Evolutionary conservation across 768 basidiomycete genomes (phyloP), one percentile per base, ranked within the genome.

Genomic region (Tricholoma terreum): DNA sequence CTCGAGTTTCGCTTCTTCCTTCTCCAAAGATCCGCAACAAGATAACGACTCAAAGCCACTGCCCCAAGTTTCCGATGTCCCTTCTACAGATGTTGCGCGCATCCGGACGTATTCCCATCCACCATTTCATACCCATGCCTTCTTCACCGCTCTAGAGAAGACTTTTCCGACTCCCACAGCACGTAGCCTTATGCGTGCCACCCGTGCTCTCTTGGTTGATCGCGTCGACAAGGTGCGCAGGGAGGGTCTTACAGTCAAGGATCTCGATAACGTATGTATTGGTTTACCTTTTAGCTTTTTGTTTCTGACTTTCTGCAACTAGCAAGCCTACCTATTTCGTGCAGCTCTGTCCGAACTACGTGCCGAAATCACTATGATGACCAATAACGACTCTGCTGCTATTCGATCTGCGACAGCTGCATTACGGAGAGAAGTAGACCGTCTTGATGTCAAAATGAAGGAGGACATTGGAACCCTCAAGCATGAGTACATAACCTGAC

Each of bases 321-420:
- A 97, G 93, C 92, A 95, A 87, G 94, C 94, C 15, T 98, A 98
- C 70, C 77, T 98, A 31, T 97, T 97, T 72, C 86, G 88, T 46
- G 97, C 97, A 17, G 97, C 96, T 0, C 72, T 98, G 35, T 91
- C 91, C 1, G 94, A 98, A 69, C 77, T 96, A 48, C 82, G 92
- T 17, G 89, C 90, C 4, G 95, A 97, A 67, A 82, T 92, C 27
- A 86, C 88, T 4, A 83, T 92, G 65, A 84, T 82, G 51, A 87
- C 89, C 3, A 84, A 89, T 58, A 97, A 92, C 62, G 94, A 96
- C 65, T 86, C 84, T 38, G 84, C 92, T 11, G 78, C 88, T n/a
- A 84, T 98, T 57, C 80, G 86, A n/a, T 80, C 91, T 0, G 77
- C 88, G 35, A 85, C 87, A 3, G 73, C 84, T n/a, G 84, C 87